Evolutionary conservation across 1,284 basidiomycete genomes (phyloP), one percentile per base, ranked within the genome.

Genomic region (Singerocomus rubriflavus): DNA sequence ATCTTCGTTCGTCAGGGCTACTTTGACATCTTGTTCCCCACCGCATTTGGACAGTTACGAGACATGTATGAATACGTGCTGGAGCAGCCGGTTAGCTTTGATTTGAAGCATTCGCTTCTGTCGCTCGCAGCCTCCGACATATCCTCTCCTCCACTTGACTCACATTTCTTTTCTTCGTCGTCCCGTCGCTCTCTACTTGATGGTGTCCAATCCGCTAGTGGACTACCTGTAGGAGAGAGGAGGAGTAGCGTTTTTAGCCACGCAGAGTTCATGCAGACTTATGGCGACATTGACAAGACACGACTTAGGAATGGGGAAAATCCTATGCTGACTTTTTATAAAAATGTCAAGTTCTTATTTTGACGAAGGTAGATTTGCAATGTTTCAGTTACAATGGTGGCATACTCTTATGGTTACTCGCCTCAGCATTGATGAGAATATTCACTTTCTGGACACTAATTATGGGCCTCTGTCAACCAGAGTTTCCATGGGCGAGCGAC

Each of bases 1-100:
- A 82, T 98, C 54, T 81, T 96, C 58, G 97, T 99, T 51, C 85
- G 88, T 58, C 97, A 92, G 65, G 97, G 97, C 11, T 96, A 85
- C 73, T 99, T 99, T 69, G 97, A 99, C 71, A 99, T 99, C 57
- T 94, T 99, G 77, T 99, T 99, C 76, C 97, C 97, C 2, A 99
- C 96, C 7, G 76, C 95, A 65, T 99, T 99, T 60, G 81, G 84
- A 46, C 79, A 81, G 17, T 76, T 99, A 26, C 77, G 88, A 44
- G 90, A 94, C 66, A 88, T 94, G 79, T 97, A 97, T 70, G 87
- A 92, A 64, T 77, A 85, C 58, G 79, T 88, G 55, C 82, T 96
- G 57, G 78, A 83, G 41, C 77, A 81, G 57, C 83, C 83, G 27
- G 50, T 42, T 13, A 53, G 45, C 30, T 67, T 67, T 35, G 54